Percentiles rank a stretch among this genome's conserved stretches.
phyloP scores from a whole-genome alignment of 495 filamentous ascomycete species.

The Tuber magnatum region DNA sequence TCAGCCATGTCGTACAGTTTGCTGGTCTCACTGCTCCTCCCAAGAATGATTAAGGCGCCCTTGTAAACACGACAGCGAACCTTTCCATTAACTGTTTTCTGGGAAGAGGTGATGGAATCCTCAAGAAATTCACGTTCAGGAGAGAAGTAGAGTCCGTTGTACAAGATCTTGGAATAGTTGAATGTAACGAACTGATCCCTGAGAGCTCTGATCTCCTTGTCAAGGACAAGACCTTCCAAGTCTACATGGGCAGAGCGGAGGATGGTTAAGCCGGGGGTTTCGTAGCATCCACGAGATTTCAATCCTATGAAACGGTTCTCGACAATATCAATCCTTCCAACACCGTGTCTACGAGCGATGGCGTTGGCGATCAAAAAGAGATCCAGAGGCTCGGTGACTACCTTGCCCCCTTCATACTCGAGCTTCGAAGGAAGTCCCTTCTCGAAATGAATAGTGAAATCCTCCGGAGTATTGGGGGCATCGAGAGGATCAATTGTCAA shows the following conservation, averaged over 20 bases:
- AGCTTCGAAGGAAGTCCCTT: conserved; percentile 77
- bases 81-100: conserved; percentile 62
- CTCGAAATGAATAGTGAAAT: conserved; percentile 74
- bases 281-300: conserved; percentile 89
- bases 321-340: conserved; percentile 87
- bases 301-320: conserved; percentile 81
- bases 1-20: conserved; percentile 80
- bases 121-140: conserved; percentile 75
- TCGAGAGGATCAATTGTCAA: conserved; percentile 65
- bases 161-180: conserved; percentile 66
- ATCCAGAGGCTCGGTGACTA: conserved; percentile 65
- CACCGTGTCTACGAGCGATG: conserved; percentile 67
- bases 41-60: conserved; percentile 65
- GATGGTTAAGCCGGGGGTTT: conserved; percentile 66
- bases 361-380: conserved; percentile 73
- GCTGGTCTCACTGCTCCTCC: conserved; percentile 66
- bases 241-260: conserved; percentile 72
- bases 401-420: conserved; percentile 55
- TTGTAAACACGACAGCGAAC: conserved; percentile 71
- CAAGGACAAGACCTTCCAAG: conserved; percentile 76
- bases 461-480: conserved; percentile 66
- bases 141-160: conserved; percentile 78
- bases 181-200: conserved; percentile 76
- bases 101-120: conserved; percentile 60
- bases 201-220: conserved; percentile 72